A percentile compares a stretch with the other conserved stretches of the same genome.
Conservation (phyloP, 169 alveolate species). For the Plasmodium coatneyi region DNA sequence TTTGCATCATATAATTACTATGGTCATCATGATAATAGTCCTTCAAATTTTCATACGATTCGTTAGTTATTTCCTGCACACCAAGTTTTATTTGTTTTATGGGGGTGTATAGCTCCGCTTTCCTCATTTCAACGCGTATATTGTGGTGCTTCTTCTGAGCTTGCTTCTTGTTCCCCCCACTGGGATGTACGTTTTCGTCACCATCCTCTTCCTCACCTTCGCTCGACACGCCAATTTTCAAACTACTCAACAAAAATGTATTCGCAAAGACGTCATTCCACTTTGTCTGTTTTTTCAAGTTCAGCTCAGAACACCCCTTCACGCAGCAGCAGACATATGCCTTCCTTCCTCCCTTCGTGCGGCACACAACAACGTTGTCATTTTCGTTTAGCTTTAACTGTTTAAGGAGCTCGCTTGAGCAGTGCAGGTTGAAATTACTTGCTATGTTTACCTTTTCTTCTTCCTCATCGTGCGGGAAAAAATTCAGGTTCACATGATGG, state of each 20-base stretch:
- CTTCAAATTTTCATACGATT: slow-evolving; percentile 32
- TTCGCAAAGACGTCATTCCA: slow-evolving; percentile 35
- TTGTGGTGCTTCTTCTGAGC: neutral
- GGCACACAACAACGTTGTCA: slow-evolving; percentile 56
- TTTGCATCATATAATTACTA: slow-evolving; percentile 20
- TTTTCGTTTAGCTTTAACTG: slow-evolving; percentile 4
- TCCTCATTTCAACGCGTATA: slow-evolving; percentile 15
- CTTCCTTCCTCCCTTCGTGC: neutral
- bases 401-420: slow-evolving; percentile 40
- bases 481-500: slow-evolving; percentile 37
- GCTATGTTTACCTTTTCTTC: slow-evolving; percentile 30
- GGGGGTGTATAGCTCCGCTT: slow-evolving; percentile 15
- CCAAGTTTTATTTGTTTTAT: slow-evolving; percentile 47
- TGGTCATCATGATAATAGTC: slow-evolving; percentile 8
- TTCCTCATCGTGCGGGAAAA: slow-evolving; percentile 45
- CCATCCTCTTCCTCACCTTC: neutral
- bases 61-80: slow-evolving; percentile 21
- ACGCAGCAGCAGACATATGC: slow-evolving; percentile 46
- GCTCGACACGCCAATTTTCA: slow-evolving; percentile 15
- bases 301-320: slow-evolving; percentile 4
- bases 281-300: slow-evolving; percentile 8
- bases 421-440: slow-evolving; percentile 53
- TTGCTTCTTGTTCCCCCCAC: neutral
- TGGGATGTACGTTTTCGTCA: neutral
- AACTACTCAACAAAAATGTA: slow-evolving; percentile 17